A percentile compares a stretch with the other conserved stretches of the same genome.
Evolutionary conservation across 2,329 filamentous ascomycete genomes (phyloP).

Genomic region (Penicillium sp.): DNA sequence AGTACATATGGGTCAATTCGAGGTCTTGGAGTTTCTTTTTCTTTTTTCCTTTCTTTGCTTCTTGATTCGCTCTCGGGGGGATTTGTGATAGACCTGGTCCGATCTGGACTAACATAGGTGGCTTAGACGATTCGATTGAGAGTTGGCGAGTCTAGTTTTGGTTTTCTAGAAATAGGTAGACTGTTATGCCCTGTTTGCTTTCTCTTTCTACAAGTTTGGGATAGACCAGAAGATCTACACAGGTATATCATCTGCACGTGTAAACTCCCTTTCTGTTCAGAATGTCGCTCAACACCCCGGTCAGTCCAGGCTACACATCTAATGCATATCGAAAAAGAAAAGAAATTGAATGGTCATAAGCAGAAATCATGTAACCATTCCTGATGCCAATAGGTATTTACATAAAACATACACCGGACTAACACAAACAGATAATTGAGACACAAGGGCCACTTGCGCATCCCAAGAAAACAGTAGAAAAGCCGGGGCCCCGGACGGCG

Average conservation of each 20-base stretch:
- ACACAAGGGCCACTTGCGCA: constrained; percentile 24
- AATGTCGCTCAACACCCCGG: background rate
- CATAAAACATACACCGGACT: constrained; percentile 27
- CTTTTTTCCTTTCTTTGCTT: constrained; percentile 3
- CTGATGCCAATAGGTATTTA: constrained; percentile 43
- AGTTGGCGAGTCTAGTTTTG: background rate
- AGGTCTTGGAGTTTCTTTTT: constrained; percentile 11
- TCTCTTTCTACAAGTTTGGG: background rate
- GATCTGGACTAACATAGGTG: background rate
- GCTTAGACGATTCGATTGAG: background rate
- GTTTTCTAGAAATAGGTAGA: background rate
- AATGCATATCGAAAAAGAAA: constrained; percentile 1
- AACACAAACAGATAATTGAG: constrained; percentile 20
- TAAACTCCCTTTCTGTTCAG: background rate
- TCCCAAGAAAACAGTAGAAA: constrained; percentile 25
- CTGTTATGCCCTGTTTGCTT: background rate
- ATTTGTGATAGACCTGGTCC: background rate
- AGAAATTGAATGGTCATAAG: constrained; percentile 6
- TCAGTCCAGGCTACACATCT: background rate
- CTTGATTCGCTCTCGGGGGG: background rate
- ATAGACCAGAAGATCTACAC: background rate
- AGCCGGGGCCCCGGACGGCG: constrained; percentile 18
- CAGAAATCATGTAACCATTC: constrained; percentile 34
- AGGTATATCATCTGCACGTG: background rate
- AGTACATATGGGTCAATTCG: constrained; percentile 28